Conservation (phyloP, 169 alveolate genomes). For the Plasmodium adleri region DNA sequence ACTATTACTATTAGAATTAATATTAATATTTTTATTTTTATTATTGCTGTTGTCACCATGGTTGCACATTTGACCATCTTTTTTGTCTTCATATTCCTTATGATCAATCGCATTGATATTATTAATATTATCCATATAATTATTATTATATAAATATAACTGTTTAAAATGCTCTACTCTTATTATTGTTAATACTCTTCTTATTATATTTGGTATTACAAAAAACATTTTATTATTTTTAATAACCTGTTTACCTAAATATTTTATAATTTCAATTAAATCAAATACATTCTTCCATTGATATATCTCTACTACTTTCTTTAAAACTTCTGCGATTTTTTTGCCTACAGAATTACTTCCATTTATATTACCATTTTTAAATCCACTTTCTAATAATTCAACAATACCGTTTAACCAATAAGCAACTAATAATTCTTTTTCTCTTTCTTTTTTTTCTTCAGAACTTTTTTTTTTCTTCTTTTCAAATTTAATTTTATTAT, state of each 20-base stretch:
- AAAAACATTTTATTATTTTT: slow-evolving; percentile 68
- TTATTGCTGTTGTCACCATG: slow-evolving; percentile 10
- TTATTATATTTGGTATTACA: slow-evolving; percentile 56
- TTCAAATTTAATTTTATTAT: slow-evolving; percentile 56
- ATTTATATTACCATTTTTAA: slow-evolving; percentile 54
- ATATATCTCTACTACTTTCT: slow-evolving; percentile 63
- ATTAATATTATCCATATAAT: slow-evolving; percentile 62
- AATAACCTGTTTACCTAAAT: slow-evolving; percentile 69
- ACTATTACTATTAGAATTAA: slow-evolving; percentile 10
- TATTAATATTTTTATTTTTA: slow-evolving; percentile 19
- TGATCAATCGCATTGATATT: slow-evolving; percentile 3
- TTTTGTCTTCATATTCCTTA: too few species aligned
- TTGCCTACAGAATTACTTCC: slow-evolving; percentile 66
- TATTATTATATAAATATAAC: slow-evolving; percentile 59
- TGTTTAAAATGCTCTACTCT: slow-evolving; percentile 72
- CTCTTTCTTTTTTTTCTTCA: slow-evolving; percentile 58
- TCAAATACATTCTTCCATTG: slow-evolving; percentile 69
- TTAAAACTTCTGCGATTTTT: slow-evolving; percentile 65
- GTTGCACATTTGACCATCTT: too few species aligned
- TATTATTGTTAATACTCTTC: slow-evolving; percentile 68
- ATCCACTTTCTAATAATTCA: slow-evolving; percentile 47
- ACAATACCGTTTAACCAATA: slow-evolving; percentile 75
- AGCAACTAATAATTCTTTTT: slow-evolving; percentile 59
- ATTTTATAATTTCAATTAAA: slow-evolving; percentile 70
- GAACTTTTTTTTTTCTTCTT: slow-evolving; percentile 51